A percentile compares a stretch with the other conserved stretches of the same genome.
Evolutionary conservation across 2,329 filamentous ascomycete species (phyloP).

Genomic region (Diplocarpon rosae): DNA sequence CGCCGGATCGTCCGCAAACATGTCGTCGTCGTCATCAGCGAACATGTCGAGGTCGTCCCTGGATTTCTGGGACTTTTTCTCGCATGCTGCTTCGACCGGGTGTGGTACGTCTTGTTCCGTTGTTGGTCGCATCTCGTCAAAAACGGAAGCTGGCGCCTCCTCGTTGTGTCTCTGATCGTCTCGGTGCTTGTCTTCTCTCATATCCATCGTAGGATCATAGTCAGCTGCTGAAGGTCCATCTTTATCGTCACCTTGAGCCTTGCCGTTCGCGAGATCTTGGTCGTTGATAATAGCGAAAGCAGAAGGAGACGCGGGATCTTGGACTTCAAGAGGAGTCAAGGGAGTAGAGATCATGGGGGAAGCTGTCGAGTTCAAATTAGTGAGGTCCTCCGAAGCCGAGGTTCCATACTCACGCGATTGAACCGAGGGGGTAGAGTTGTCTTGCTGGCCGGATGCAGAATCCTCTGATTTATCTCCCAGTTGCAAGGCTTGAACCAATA

Average conservation of each 20-base stretch:
- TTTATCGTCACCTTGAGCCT: slow-evolving; percentile 38
- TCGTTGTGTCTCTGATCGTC: slow-evolving; percentile 54
- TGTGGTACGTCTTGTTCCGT: slow-evolving; percentile 40
- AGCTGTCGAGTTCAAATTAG: slow-evolving; percentile 16
- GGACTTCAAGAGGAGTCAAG: slow-evolving; percentile 25
- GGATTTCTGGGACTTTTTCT: slow-evolving; percentile 32
- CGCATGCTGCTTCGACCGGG: slow-evolving; percentile 26
- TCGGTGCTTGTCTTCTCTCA: slow-evolving; percentile 69
- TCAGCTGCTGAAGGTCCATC: slow-evolving; percentile 86
- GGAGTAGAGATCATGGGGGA: slow-evolving; percentile 29
- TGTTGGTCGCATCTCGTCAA: slow-evolving; percentile 46
- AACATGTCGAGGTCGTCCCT: slow-evolving; percentile 79
- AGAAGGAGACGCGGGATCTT: slow-evolving; percentile 28
- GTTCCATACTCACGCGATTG: slow-evolving; percentile 29
- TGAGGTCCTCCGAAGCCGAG: background rate
- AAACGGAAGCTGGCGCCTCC: slow-evolving; percentile 41
- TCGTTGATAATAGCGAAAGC: slow-evolving; percentile 54
- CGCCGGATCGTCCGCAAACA: slow-evolving; percentile 45
- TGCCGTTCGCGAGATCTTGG: slow-evolving; percentile 53
- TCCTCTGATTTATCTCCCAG: slow-evolving; percentile 26
- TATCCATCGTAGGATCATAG: slow-evolving; percentile 81
- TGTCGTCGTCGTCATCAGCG: slow-evolving; percentile 64
- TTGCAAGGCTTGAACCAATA: slow-evolving; percentile 53
- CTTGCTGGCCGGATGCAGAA: slow-evolving; percentile 21
- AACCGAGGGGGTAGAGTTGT: slow-evolving; percentile 17